These are phyloP conservation scores for Ascochyta clinopodiicola DNA, from an alignment of 2,329 filamentous ascomycete genomes.

Conservation along the genomic window DNA sequence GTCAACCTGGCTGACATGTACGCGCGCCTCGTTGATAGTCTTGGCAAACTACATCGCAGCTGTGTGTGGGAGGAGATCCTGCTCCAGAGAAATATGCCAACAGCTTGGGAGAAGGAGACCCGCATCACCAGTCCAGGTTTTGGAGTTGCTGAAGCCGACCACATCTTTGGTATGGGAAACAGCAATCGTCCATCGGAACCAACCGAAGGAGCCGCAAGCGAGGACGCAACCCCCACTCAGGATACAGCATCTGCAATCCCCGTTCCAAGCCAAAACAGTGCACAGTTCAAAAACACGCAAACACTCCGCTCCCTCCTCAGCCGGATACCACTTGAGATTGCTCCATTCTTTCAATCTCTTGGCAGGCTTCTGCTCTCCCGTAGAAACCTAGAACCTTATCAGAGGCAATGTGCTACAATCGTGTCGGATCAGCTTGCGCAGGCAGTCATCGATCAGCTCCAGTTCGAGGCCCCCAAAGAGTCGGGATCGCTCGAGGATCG, in stretches of 20 bases:
- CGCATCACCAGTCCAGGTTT: conserved; percentile 51
- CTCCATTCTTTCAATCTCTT: conserved; percentile 83
- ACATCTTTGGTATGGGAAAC: conserved; percentile 46
- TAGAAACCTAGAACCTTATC: conserved; percentile 70
- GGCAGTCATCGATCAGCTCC: conserved; percentile 72
- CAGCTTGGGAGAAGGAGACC: conserved; percentile 64
- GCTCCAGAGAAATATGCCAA: conserved; percentile 75
- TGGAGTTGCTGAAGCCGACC: conserved; percentile 49
- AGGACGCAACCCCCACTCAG: conserved; percentile 21
- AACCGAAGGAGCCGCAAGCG: conserved; percentile 22
- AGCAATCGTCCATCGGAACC: conserved; percentile 27
- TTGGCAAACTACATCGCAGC: conserved; percentile 79
- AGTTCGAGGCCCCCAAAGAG: conserved; percentile 55
- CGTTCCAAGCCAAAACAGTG: conserved; percentile 38
- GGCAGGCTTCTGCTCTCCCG: conserved; percentile 82
- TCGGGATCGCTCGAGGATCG: conserved; percentile 64
- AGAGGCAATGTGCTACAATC: conserved; percentile 65
- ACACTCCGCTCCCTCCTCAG: conserved; percentile 78
- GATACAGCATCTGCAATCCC: conserved; percentile 11
- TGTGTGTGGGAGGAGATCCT: conserved; percentile 86
- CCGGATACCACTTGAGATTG: conserved; percentile 79
- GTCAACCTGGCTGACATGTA: conserved; percentile 89
- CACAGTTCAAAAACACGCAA: conserved; percentile 75
- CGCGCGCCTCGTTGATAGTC: conserved; percentile 71
- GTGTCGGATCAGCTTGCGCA: conserved; percentile 74